These are phyloP conservation scores for Fusarium temperatum DNA, from an alignment of 2,329 filamentous ascomycete species.

Conservation along the genomic window DNA sequence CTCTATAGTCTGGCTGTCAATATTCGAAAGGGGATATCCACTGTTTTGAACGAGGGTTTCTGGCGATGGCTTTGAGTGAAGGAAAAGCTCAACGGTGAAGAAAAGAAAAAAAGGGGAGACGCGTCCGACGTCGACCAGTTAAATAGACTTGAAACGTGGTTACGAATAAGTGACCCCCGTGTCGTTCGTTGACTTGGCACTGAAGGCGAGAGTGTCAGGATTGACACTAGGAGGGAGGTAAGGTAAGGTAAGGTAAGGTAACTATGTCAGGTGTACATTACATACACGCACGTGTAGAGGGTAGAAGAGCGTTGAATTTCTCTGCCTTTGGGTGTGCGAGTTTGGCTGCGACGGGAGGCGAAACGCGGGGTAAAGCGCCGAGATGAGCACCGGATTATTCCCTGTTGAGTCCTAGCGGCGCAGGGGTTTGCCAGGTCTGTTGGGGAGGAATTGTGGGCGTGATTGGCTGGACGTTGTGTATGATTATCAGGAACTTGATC, in stretches of 20 bases:
- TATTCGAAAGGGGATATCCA: neutral
- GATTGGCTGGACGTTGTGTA: slow-evolving; percentile 3
- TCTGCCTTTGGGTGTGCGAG: slow-evolving; percentile 7
- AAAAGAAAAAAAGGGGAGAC: neutral
- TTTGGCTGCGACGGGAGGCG: neutral
- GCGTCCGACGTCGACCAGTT: slow-evolving; percentile 33
- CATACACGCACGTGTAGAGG: neutral
- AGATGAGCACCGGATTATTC: slow-evolving; percentile 28
- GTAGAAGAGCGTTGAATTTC: slow-evolving; percentile 12
- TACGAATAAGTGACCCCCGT: neutral
- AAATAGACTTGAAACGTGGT: slow-evolving; percentile 10
- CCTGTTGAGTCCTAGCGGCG: slow-evolving; percentile 12
- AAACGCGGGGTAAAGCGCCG: slow-evolving; percentile 31
- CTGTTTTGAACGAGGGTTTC: slow-evolving; percentile 5
- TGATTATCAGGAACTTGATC: slow-evolving; percentile 2
- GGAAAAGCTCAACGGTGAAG: neutral
- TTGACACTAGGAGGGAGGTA: neutral
- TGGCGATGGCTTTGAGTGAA: neutral
- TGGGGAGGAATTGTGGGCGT: slow-evolving; percentile 9
- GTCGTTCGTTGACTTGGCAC: slow-evolving; percentile 1
- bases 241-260: neutral
- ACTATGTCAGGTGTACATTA: neutral
- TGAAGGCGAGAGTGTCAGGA: neutral
- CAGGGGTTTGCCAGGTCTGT: slow-evolving; percentile 3
- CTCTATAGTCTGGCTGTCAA: neutral